A percentile compares a stretch with the other conserved stretches of the same genome.
Evolutionary conservation across 1,139 yeast species (phyloP).

Genomic region (Candida pseudocylindracea): DNA sequence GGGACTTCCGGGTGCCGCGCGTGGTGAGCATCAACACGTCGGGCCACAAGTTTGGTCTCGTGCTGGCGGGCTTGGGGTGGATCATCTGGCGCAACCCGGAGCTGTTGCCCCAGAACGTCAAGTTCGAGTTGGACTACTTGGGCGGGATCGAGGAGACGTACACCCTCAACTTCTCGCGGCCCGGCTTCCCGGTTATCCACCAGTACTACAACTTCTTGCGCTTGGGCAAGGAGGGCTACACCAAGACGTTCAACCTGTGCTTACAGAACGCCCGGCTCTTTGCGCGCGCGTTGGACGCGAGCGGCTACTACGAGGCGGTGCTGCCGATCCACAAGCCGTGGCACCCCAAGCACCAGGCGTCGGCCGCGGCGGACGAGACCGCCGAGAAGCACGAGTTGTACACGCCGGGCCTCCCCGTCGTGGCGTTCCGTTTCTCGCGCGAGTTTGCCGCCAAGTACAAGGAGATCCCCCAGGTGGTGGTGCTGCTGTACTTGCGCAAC

Average conservation of each 20-base stretch:
- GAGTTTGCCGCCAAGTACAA: conserved; percentile 39
- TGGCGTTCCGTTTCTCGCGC: conserved; percentile 55
- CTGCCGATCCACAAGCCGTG: conserved; percentile 51
- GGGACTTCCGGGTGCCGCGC: conserved; percentile 67
- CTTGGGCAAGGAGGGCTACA: conserved; percentile 51
- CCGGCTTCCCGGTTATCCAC: conserved; percentile 77
- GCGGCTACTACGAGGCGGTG: conserved; percentile 49
- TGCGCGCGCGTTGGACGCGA: conserved; percentile 38
- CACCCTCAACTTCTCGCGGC: conserved; percentile 74
- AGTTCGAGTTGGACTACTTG: conserved; percentile 62
- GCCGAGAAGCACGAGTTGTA: conserved; percentile 14
- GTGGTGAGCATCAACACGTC: conserved; percentile 80
- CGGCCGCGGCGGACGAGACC: conserved; percentile 3
- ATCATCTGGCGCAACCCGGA: conserved; percentile 52
- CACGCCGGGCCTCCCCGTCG: conserved; percentile 75
- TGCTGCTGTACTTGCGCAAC: conserved; percentile 52
- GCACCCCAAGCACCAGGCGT: conserved; percentile 1
- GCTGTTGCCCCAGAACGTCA: conserved; percentile 44
- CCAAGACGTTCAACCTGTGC: conserved; percentile 36
- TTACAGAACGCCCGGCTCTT: conserved; percentile 50
- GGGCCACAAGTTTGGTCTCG: conserved; percentile 83
- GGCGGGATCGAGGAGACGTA: conserved; percentile 84
- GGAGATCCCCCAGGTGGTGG: conserved; percentile 64
- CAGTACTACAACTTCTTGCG: conserved; percentile 67
- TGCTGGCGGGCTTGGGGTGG: conserved; percentile 90